These are phyloP conservation scores for Juncus inflexus DNA, from an alignment of 176 grass and related monocot species.

Conservation along the genomic window DNA sequence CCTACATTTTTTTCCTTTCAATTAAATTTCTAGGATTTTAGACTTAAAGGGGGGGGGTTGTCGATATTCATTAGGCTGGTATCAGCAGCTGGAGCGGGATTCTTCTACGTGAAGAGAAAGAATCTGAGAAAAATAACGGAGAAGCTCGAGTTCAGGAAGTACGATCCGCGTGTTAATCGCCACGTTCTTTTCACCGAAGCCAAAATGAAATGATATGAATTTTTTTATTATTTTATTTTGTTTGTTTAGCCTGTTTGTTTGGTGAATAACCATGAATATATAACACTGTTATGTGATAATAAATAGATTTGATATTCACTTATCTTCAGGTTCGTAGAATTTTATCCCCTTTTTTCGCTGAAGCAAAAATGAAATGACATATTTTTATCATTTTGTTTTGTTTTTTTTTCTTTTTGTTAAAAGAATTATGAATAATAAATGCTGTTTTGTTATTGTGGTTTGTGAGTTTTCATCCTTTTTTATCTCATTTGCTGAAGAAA, in stretches of 20 bases:
- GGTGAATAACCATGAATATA: not conserved
- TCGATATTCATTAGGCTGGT: conserved; percentile 65
- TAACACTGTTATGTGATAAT: not conserved
- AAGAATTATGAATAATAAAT: no score
- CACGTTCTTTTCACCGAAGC: conserved; percentile 71
- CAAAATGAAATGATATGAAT: conserved; percentile 53
- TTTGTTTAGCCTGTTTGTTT: not conserved
- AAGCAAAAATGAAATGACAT: not conserved
- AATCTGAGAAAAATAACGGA: conserved; percentile 51
- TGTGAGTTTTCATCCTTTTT: no score
- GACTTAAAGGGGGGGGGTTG: conserved; percentile 40
- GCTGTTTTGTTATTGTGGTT: no score
- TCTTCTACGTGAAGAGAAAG: conserved; percentile 68
- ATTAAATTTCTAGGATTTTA: conserved; percentile 9
- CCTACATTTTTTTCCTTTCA: no score
- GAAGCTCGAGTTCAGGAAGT: conserved; percentile 62
- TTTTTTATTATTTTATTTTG: not conserved
- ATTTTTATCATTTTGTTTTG: not conserved
- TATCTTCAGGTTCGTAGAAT: no score
- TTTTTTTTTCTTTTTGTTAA: no score
- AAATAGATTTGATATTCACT: no score
- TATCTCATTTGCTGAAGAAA: no score
- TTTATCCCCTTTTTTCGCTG: no score
- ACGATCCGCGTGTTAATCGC: conserved; percentile 58
- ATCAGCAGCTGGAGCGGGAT: conserved; percentile 56